These are phyloP conservation scores for Pyrus communis DNA, from an alignment of 306 rosid species.

Conservation along the genomic window DNA sequence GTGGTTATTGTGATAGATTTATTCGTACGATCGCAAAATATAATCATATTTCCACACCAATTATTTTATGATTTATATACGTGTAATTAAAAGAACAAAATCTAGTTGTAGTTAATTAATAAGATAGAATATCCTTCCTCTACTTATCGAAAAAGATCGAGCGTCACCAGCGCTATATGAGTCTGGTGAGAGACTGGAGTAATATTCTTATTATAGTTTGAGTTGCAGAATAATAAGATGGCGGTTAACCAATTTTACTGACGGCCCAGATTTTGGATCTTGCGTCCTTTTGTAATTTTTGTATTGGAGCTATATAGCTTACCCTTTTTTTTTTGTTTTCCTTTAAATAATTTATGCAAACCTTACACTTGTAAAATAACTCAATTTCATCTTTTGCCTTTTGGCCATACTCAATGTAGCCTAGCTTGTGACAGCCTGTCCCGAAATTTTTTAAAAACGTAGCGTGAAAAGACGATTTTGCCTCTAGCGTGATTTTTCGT, in stretches of 20 bases:
- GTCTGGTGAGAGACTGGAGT: conserved; percentile 14
- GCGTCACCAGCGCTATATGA: background rate
- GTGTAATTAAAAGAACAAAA: background rate
- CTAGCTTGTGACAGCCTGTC: too few species aligned
- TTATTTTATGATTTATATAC: too few species aligned
- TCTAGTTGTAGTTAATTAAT: background rate
- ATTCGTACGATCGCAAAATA: too few species aligned
- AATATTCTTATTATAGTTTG: conserved; percentile 24
- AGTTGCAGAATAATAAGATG: conserved; percentile 20
- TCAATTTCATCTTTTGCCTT: conserved; percentile 3
- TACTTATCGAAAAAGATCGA: too few species aligned
- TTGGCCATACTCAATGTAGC: background rate
- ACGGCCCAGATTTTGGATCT: conserved; percentile 66
- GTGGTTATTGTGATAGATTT: too few species aligned
- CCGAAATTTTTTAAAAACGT: too few species aligned
- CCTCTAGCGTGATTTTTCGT: too few species aligned
- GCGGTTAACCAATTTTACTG: conserved; percentile 28
- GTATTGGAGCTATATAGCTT: background rate
- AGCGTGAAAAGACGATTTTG: too few species aligned
- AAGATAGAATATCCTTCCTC: too few species aligned
- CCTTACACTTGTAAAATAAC: conserved; percentile 1
- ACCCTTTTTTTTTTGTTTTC: conserved; percentile 3
- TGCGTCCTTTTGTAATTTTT: conserved; percentile 42
- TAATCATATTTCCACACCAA: too few species aligned
- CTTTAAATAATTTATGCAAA: conserved; percentile 17